These are phyloP conservation scores for Hypoxylon sp. DNA, from an alignment of 2,329 filamentous ascomycete species.

Conservation along the genomic window DNA sequence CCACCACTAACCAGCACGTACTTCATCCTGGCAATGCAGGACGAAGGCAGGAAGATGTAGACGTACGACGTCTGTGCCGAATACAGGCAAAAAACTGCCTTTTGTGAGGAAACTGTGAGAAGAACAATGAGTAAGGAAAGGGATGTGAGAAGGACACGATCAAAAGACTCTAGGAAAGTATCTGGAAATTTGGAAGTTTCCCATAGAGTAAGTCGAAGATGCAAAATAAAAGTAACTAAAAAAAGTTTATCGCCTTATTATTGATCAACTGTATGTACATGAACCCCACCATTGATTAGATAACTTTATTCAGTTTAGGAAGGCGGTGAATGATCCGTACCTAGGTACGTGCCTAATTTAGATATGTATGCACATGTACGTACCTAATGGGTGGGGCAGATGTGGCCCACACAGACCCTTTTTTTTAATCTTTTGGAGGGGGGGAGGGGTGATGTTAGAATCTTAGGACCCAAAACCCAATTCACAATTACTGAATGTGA, in stretches of 20 bases:
- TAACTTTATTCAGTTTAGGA: conserved; percentile 23
- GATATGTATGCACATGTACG: neutral
- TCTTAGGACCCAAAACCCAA: conserved; percentile 18
- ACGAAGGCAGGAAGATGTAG: neutral
- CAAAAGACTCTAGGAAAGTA: neutral
- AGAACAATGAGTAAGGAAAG: neutral
- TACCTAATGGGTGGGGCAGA: conserved; percentile 12
- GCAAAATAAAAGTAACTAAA: conserved; percentile 6
- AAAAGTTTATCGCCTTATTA: conserved; percentile 27
- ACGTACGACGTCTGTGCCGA: neutral
- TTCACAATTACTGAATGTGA: conserved; percentile 22
- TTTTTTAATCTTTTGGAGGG: conserved; percentile 10
- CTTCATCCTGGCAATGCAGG: conserved; percentile 70
- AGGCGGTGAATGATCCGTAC: conserved; percentile 23
- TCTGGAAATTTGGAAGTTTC: neutral
- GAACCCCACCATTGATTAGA: conserved; percentile 28
- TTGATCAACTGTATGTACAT: conserved; percentile 3
- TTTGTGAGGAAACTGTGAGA: neutral
- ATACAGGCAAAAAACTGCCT: conserved; percentile 3
- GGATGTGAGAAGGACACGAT: neutral
- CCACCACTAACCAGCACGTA: conserved; percentile 85
- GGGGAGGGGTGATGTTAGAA: conserved; percentile 16
- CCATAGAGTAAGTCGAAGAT: conserved; percentile 1
- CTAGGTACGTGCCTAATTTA: neutral
- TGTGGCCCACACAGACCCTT: conserved; percentile 3